Conservation (phyloP, 1,284 basidiomycete genomes). For the Xerocomus minutiporus region DNA sequence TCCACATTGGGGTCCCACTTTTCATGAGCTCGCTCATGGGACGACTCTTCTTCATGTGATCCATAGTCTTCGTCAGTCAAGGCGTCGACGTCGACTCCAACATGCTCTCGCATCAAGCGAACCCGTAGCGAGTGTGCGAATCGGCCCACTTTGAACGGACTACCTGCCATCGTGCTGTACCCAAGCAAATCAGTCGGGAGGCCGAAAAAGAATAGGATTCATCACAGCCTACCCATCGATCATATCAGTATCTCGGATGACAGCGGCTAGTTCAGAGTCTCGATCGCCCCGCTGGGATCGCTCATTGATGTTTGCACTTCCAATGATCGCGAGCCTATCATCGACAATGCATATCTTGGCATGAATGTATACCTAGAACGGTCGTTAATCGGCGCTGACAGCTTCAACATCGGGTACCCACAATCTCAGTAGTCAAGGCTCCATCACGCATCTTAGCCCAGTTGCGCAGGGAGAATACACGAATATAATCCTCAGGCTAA, state of each 20-base stretch:
- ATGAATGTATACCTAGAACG: slow-evolving; percentile 82
- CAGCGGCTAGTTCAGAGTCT: slow-evolving; percentile 90
- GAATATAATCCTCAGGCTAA: slow-evolving; percentile 90
- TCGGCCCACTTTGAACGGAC: slow-evolving; percentile 92
- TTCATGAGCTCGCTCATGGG: slow-evolving; percentile 52
- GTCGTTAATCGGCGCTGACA: slow-evolving; percentile 3
- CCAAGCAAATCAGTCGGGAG: slow-evolving; percentile 1
- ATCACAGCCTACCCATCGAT: slow-evolving; percentile 65
- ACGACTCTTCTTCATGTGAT: slow-evolving; percentile 52
- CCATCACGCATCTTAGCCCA: slow-evolving; percentile 92
- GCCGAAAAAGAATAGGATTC: neutral
- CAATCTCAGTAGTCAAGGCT: slow-evolving; percentile 86
- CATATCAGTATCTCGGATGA: slow-evolving; percentile 96
- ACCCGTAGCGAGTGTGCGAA: slow-evolving; percentile 94
- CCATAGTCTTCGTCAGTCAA: slow-evolving; percentile 76
- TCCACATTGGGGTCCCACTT: slow-evolving; percentile 81
- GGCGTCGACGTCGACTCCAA: slow-evolving; percentile 92
- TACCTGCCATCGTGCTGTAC: slow-evolving; percentile 85
- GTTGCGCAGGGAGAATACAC: slow-evolving; percentile 86
- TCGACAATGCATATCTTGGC: slow-evolving; percentile 85
- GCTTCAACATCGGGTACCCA: slow-evolving; percentile 23
- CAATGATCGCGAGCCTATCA: slow-evolving; percentile 94
- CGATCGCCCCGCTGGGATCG: slow-evolving; percentile 93
- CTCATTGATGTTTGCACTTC: slow-evolving; percentile 99
- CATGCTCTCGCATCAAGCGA: slow-evolving; percentile 94